Base-by-base conservation (phyloP, 2,329 filamentous ascomycete species). In the Penicillium sclerotigenum region DNA sequence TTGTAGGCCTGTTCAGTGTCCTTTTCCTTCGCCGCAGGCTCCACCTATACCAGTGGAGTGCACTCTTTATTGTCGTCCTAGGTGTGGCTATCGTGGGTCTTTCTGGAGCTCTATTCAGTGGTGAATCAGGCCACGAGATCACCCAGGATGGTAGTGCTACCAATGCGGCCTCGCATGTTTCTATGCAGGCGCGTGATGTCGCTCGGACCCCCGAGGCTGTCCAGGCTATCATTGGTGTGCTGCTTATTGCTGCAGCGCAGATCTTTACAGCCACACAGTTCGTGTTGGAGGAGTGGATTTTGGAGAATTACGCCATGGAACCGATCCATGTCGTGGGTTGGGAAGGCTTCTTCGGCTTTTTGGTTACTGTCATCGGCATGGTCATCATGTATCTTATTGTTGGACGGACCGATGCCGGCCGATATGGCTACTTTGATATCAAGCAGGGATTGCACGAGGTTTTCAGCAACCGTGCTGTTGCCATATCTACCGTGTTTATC, bases 201-300 rank as follows among this genome's bases (percentile, higher is more conserved):
- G 75, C 79, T 0, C 71, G 74, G 38, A 77, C 80, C 3, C 79
- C 83, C 0, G 81, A 82, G 48, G 83, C 89, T 8, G 75, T 89
- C 2, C 79, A 84, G 63, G 90, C 91, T 0, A 77, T 96, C 51
- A 77, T 97, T 29, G 94, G 94, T 28, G 89, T 99, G 16, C 77
- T 94, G 22, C 81, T 97, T 54, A 97, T 99, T 70, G 94, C 94
- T 4, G 89, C 88, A 3, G 94, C 93, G 1, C 94, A 99, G 76
- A 89, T 99, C 70, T 97, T 99, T 72, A 97, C 94, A 0, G 94
- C 94, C 0, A 90, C 90, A 1, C 94, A 99, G 73, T 99, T 97
- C 68, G 94, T 97, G 24, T 78, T 96, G 3, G 94, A 99, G 74
- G 94, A 99, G 77, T 94, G 87, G 80, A 91, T 99, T 62, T 83